Evolutionary conservation across 257 asterid genomes (phyloP).

Genomic region (Penstemon newberryi): DNA sequence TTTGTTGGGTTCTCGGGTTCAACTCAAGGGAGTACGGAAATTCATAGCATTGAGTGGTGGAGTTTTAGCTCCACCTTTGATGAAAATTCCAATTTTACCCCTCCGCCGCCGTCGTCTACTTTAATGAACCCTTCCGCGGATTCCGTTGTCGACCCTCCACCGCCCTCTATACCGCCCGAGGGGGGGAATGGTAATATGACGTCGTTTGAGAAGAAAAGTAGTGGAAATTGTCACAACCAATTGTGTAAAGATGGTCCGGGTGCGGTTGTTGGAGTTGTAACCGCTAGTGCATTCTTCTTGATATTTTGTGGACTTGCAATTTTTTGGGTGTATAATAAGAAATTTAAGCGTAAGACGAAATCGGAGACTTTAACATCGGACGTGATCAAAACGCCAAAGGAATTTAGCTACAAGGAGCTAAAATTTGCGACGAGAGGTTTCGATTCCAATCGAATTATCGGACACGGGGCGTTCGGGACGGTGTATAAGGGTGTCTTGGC

Average conservation of each 20-base stretch:
- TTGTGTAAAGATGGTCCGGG: slow-evolving; percentile 65
- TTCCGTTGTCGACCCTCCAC: slow-evolving; percentile 31
- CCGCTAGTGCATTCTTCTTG: slow-evolving; percentile 72
- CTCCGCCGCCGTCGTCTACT: slow-evolving; percentile 48
- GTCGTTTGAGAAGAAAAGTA: slow-evolving; percentile 26
- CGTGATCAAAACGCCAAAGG: slow-evolving; percentile 78
- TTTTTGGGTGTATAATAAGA: slow-evolving; percentile 59
- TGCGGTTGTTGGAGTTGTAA: slow-evolving; percentile 71
- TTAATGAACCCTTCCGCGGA: slow-evolving; percentile 57
- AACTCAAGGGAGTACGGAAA: slow-evolving; percentile 89
- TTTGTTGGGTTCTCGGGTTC: slow-evolving; percentile 79
- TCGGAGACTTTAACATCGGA: slow-evolving; percentile 50
- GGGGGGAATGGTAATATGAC: slow-evolving; percentile 29
- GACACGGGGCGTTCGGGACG: slow-evolving; percentile 80
- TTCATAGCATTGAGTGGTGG: slow-evolving; percentile 81
- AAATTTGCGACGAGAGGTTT: slow-evolving; percentile 66
- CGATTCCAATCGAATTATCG: slow-evolving; percentile 48
- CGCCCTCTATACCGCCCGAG: slow-evolving; percentile 45
- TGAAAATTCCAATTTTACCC: slow-evolving; percentile 40
- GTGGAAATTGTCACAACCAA: slow-evolving; percentile 52
- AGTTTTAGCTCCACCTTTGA: slow-evolving; percentile 71
- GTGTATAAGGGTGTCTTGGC: slow-evolving; percentile 66
- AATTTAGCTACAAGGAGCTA: slow-evolving; percentile 67
- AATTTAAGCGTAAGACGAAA: slow-evolving; percentile 42
- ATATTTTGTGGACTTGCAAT: slow-evolving; percentile 49